These are phyloP conservation scores for Phytopythium mirpurense DNA, from an alignment of 352 stramenopile genomes.

Conservation along the genomic window DNA sequence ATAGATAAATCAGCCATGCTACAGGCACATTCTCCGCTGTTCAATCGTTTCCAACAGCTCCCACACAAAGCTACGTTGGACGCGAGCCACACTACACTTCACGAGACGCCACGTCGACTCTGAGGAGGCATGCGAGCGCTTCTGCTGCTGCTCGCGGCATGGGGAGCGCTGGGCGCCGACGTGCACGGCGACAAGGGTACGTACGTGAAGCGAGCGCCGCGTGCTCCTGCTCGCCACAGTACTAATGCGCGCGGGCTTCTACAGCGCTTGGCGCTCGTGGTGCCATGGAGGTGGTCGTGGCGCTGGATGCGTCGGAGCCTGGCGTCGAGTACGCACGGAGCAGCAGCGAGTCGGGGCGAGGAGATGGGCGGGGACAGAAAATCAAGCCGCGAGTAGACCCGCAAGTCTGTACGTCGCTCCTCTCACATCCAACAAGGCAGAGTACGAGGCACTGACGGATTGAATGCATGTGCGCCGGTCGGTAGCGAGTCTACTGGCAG, in stretches of 20 bases:
- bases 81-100: too few species aligned
- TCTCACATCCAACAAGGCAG: neutral
- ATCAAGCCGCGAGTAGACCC: constrained; percentile 11
- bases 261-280: neutral
- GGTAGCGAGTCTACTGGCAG: constrained; percentile 66
- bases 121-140: too few species aligned
- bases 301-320: constrained; percentile 6
- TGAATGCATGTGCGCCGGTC: neutral
- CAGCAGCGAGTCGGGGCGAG: constrained; percentile 8
- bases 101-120: too few species aligned
- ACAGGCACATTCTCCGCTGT: neutral
- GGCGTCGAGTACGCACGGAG: constrained; percentile 10
- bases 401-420: constrained; percentile 26
- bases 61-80: neutral
- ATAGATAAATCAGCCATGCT: neutral
- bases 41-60: neutral
- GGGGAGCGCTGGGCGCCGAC: too few species aligned
- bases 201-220: too few species aligned
- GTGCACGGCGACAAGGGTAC: neutral
- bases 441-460: neutral
- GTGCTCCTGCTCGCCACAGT: too few species aligned
- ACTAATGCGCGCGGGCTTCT: too few species aligned
- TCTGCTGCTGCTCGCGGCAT: neutral
- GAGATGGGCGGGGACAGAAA: neutral
- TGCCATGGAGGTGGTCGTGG: constrained; percentile 15